A percentile compares a stretch with the other conserved stretches of the same genome.
phyloP scores from a whole-genome alignment of 2,329 filamentous ascomycete genomes.

The Talaromyces islandicus region DNA sequence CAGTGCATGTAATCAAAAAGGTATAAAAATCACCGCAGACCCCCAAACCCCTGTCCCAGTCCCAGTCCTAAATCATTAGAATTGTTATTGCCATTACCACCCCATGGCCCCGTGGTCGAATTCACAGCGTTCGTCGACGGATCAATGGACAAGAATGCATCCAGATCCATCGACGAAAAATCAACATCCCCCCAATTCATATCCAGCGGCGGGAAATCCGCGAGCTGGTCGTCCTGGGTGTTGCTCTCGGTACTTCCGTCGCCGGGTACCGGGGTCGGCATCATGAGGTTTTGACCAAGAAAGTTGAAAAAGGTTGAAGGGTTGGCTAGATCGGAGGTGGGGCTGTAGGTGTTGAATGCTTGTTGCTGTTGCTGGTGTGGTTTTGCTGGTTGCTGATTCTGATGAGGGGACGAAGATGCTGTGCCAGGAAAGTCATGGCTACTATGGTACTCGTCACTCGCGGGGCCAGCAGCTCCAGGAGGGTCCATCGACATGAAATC shows the following conservation, averaged over 20 bases:
- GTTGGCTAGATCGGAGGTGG: not conserved
- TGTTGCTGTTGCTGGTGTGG: not conserved
- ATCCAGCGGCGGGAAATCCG: slow-evolving; percentile 31
- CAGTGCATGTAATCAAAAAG: not conserved
- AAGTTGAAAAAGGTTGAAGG: slow-evolving; percentile 11
- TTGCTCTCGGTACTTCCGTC: slow-evolving; percentile 6
- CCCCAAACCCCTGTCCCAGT: not conserved
- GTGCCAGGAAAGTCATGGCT: not conserved
- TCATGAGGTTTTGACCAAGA: slow-evolving; percentile 11
- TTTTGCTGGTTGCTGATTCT: not conserved
- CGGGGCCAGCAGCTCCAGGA: not conserved
- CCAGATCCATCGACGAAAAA: slow-evolving; percentile 36
- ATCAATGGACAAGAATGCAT: slow-evolving; percentile 32
- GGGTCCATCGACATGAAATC: not conserved
- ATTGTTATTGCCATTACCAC: not conserved
- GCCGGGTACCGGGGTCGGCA: not conserved
- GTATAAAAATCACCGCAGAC: not conserved
- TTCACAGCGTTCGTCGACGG: slow-evolving; percentile 11
- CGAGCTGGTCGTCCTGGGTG: slow-evolving; percentile 5
- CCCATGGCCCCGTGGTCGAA: not conserved
- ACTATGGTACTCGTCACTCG: not conserved
- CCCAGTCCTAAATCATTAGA: slow-evolving; percentile 3
- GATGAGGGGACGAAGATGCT: not conserved
- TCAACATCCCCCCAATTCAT: slow-evolving; percentile 34
- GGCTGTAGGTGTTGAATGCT: not conserved